Percentiles rank a stretch among this genome's conserved stretches.
phyloP scores from a whole-genome alignment of 352 stramenopile species.

The Phytophthora pseudosyringae region DNA sequence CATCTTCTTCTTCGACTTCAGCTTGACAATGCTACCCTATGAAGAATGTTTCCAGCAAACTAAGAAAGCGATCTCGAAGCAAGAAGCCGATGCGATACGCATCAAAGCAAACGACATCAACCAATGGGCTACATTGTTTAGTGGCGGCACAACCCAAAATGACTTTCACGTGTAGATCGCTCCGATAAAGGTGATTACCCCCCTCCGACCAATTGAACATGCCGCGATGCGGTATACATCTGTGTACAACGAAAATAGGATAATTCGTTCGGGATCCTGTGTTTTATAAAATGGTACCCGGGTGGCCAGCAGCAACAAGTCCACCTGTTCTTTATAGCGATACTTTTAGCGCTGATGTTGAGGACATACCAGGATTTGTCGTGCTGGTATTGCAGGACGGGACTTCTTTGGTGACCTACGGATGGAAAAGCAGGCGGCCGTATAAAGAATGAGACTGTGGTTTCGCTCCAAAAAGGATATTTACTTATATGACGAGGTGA shows the following conservation, averaged over 20 bases:
- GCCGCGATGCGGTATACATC: too few relatives aligned
- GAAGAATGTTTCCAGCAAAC: background rate
- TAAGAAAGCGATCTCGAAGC: background rate
- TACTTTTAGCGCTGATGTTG: background rate
- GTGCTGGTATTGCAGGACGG: background rate
- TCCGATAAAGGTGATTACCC: background rate
- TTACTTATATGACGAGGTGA: background rate
- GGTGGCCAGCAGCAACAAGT: background rate
- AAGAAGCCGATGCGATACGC: background rate
- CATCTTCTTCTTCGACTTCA: too few relatives aligned
- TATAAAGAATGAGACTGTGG: background rate
- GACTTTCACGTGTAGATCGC: background rate
- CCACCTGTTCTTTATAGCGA: background rate
- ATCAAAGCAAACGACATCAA: background rate
- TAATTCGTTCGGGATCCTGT: too few relatives aligned
- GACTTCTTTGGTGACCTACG: background rate
- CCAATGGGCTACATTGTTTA: background rate
- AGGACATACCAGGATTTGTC: background rate
- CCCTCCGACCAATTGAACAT: background rate
- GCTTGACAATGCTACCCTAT: background rate
- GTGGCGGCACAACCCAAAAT: background rate
- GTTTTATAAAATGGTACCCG: too few relatives aligned
- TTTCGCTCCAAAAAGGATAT: background rate
- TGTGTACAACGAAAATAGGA: too few relatives aligned
- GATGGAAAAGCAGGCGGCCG: background rate